A percentile compares a stretch with the other conserved stretches of the same genome.
Conservation (phyloP, 805 yeast genomes). For the Candida coleopterorum region DNA sequence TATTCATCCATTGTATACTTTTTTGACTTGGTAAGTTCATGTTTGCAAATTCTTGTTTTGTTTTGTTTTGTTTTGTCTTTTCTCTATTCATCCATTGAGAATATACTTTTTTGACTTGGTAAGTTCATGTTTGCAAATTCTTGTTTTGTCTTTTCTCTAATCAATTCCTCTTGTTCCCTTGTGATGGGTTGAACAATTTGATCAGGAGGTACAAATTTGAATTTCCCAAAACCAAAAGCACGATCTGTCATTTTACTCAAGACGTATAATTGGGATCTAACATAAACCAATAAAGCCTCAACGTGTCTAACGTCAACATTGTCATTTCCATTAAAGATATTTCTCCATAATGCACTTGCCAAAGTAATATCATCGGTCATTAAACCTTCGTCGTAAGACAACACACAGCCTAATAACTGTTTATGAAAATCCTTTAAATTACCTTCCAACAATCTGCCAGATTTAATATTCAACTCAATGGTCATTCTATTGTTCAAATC, state of each 20-base stretch:
- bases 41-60: slow-evolving; percentile 49
- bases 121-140: slow-evolving; percentile 49
- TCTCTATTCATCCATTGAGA: slow-evolving; percentile 38
- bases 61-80: slow-evolving; percentile 19
- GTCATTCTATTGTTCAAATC: slow-evolving; percentile 85
- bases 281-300: slow-evolving; percentile 86
- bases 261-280: slow-evolving; percentile 85
- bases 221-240: slow-evolving; percentile 89
- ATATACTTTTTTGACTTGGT: slow-evolving; percentile 54
- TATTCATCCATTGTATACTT: slow-evolving; percentile 39
- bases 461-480: slow-evolving; percentile 78
- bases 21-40: slow-evolving; percentile 57
- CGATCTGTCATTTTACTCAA: slow-evolving; percentile 81
- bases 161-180: slow-evolving; percentile 53
- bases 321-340: slow-evolving; percentile 79
- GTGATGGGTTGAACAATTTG: slow-evolving; percentile 71
- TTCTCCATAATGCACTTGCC: slow-evolving; percentile 85
- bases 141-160: slow-evolving; percentile 46
- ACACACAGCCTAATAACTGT: slow-evolving; percentile 83
- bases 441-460: slow-evolving; percentile 77
- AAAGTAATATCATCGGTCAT: slow-evolving; percentile 71
- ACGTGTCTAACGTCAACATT: slow-evolving; percentile 77
- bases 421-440: slow-evolving; percentile 87
- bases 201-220: slow-evolving; percentile 78
- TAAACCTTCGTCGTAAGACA: slow-evolving; percentile 91